Evolutionary conservation across 75 land plant genomes (phyloP).

Genomic region (Ceratopteris richardii): DNA sequence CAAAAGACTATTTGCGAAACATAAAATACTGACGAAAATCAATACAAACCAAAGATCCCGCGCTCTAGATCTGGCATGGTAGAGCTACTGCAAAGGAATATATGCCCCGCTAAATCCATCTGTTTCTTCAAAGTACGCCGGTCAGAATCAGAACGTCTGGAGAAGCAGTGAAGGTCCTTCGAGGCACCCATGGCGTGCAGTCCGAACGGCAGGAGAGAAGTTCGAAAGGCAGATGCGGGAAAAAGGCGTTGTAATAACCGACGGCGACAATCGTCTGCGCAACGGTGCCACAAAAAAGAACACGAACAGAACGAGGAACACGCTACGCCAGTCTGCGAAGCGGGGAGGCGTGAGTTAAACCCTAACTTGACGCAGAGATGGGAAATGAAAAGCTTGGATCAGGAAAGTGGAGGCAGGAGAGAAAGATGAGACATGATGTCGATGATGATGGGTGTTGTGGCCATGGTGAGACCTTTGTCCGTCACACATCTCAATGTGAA

Average conservation of each 20-base stretch:
- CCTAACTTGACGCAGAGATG: no score
- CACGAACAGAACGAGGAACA: no score
- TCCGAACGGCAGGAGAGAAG: not conserved
- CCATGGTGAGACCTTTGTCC: no score
- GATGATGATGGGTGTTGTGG: no score
- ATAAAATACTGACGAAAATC: not conserved
- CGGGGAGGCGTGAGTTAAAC: no score
- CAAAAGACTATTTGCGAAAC: no score
- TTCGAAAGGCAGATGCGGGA: not conserved
- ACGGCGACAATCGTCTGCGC: not conserved
- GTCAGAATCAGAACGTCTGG: not conserved
- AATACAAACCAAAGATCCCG: slow-evolving; percentile 21
- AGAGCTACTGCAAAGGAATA: slow-evolving; percentile 32
- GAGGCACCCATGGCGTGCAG: not conserved
- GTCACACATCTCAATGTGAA: no score
- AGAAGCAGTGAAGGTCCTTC: not conserved
- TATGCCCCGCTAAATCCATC: slow-evolving; percentile 28
- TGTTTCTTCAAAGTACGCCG: not conserved
- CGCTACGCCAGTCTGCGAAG: no score
- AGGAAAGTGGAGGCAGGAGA: no score
- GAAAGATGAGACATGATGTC: no score
- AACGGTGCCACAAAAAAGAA: no score
- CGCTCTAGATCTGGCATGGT: slow-evolving; percentile 34
- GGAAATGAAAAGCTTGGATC: no score
- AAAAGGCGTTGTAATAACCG: not conserved